phyloP scores from a whole-genome alignment of 1,139 yeast species.

The Pichia sp. region DNA sequence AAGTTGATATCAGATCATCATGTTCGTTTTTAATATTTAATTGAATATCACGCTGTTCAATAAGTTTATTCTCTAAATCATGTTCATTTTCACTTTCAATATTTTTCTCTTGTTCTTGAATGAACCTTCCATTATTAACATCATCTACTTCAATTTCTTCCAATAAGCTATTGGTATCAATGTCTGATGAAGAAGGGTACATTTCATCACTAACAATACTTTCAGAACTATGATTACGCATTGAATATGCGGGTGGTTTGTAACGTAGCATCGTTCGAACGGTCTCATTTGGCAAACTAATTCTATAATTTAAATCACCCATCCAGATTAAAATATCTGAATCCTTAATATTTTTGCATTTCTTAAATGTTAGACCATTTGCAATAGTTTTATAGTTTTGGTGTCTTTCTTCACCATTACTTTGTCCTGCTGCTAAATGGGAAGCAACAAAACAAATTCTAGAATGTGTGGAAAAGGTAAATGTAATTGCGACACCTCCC shows the following conservation, averaged over 20 bases:
- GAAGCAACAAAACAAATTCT: slow-evolving; percentile 80
- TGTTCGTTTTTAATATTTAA: slow-evolving; percentile 1
- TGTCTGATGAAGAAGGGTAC: slow-evolving; percentile 3
- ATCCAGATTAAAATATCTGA: slow-evolving; percentile 90
- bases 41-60: not conserved
- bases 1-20: not conserved
- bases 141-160: slow-evolving; percentile 5
- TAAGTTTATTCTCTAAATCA: slow-evolving; percentile 6
- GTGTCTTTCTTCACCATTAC: slow-evolving; percentile 79
- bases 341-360: slow-evolving; percentile 63
- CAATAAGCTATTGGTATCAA: slow-evolving; percentile 5
- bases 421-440: slow-evolving; percentile 90
- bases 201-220: slow-evolving; percentile 10
- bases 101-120: slow-evolving; percentile 4
- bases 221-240: slow-evolving; percentile 7
- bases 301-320: slow-evolving; percentile 92
- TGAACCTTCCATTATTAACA: not conserved
- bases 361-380: slow-evolving; percentile 69
- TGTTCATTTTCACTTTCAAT: slow-evolving; percentile 5
- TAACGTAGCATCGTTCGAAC: slow-evolving; percentile 54
- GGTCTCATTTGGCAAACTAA: slow-evolving; percentile 66
- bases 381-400: slow-evolving; percentile 80
- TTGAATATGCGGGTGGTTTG: slow-evolving; percentile 21
- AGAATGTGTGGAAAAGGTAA: slow-evolving; percentile 67
- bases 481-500: slow-evolving; percentile 86